Evolutionary conservation across 306 rosid genomes (phyloP), one percentile per base, ranked within the genome.

Genomic region (Cucumis melo): DNA sequence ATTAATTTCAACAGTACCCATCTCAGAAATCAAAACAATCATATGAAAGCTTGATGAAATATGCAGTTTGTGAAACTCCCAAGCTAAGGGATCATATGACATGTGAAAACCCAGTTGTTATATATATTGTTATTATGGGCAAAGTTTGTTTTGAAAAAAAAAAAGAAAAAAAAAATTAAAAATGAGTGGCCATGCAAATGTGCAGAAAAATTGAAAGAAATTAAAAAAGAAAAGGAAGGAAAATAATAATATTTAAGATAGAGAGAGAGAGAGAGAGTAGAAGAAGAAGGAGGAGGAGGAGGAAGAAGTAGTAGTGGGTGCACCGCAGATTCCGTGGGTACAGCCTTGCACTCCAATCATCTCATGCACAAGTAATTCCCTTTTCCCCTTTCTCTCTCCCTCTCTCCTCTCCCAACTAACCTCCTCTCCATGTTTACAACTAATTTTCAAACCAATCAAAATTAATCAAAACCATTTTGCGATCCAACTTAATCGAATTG

Each of bases 271-370:
- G 29, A 80, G 17, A 32, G 34, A 32, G 34, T 32, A 32, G 34
- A 1, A 5, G 44, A 39, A 29, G 48, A 27, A 32, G 36, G 0
- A 5, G 44, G 2, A 27, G 29, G 1, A 27, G 29, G 23, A 29
- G 48, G 1, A 27, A 1, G 29, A 27, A 27, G 21, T 39, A 38
- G 46, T 7, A 63, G 76, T 50, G 83, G 90, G 83, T 80, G 86
- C 92, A 84, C 89, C 93, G 95, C 87, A 85, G 88, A 88, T 85
- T 89, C 95, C 93, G 93, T 85, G 91, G 87, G 84, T 90, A 87
- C 92, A 92, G 96, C 74, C 96, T 90, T 87, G 93, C 97, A 87
- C 87, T 90, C 88, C 93, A 87, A 90, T 86, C 93, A 88, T 89
- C 88, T 70, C 80, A 70, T 81, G 78, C 89, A 85, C 85, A 46